A percentile compares a stretch with the other conserved stretches of the same genome.
Conservation (phyloP, 495 filamentous ascomycete genomes). For the Terfezia claveryi region DNA sequence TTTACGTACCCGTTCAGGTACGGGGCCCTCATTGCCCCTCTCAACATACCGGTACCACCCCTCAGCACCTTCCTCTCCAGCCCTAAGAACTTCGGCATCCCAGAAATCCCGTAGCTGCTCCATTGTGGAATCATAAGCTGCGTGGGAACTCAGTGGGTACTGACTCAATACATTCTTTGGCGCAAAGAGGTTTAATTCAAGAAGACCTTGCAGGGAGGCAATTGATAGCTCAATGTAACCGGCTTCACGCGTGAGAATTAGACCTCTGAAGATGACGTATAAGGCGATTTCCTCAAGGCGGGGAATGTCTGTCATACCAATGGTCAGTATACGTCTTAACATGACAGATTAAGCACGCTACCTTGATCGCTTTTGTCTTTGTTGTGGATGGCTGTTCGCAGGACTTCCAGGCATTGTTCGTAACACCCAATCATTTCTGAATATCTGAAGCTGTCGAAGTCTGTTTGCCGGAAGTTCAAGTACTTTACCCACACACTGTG, state of each 20-base stretch:
- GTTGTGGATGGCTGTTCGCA: slow-evolving; percentile 19
- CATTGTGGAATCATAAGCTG: not conserved
- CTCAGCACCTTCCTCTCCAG: slow-evolving; percentile 49
- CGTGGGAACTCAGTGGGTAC: not conserved
- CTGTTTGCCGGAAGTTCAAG: slow-evolving; percentile 52
- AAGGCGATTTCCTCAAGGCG: slow-evolving; percentile 31
- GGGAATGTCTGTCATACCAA: slow-evolving; percentile 9
- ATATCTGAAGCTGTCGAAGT: slow-evolving; percentile 44
- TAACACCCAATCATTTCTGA: slow-evolving; percentile 38
- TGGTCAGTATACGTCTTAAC: slow-evolving; percentile 4
- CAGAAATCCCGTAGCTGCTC: slow-evolving; percentile 35
- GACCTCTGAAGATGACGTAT: slow-evolving; percentile 53
- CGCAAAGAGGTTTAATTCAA: slow-evolving; percentile 50
- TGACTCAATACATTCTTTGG: slow-evolving; percentile 17
- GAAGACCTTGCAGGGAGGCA: slow-evolving; percentile 60
- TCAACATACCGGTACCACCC: slow-evolving; percentile 43
- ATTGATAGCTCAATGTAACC: slow-evolving; percentile 60
- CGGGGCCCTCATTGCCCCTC: slow-evolving; percentile 16
- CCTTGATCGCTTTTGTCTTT: slow-evolving; percentile 4
- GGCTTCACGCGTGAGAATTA: slow-evolving; percentile 51
- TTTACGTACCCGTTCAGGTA: slow-evolving; percentile 20
- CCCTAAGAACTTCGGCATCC: slow-evolving; percentile 62
- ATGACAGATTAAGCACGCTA: no score
- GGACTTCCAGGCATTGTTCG: slow-evolving; percentile 29
- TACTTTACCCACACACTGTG: slow-evolving; percentile 51